These are phyloP conservation scores for Boletus speciosus DNA, from an alignment of 768 basidiomycete species.

Conservation along the genomic window DNA sequence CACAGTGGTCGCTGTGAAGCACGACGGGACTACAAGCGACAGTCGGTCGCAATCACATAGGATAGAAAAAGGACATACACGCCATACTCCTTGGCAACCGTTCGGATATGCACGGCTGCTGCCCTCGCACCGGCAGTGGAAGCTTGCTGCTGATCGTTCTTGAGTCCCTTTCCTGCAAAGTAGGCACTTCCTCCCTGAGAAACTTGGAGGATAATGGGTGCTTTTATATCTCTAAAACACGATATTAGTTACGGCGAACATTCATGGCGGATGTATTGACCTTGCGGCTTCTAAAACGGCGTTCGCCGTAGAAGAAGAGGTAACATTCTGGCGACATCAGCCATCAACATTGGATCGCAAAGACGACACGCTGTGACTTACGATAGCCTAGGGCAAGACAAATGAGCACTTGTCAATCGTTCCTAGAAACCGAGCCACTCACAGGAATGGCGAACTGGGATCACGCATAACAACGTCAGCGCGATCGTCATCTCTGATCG, in stretches of 20 bases:
- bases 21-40: constrained; percentile 75
- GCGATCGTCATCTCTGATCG: not conserved
- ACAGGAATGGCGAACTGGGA: constrained; percentile 80
- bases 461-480: constrained; percentile 11
- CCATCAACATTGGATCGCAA: not conserved
- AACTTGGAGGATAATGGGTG: constrained; percentile 96
- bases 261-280: constrained; percentile 34
- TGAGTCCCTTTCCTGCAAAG: constrained; percentile 94
- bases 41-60: not conserved
- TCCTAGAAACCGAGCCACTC: constrained; percentile 33
- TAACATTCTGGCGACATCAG: constrained; percentile 68
- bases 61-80: constrained; percentile 54
- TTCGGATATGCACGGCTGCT: constrained; percentile 87
- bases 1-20: constrained; percentile 98
- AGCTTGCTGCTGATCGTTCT: constrained; percentile 93
- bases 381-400: constrained; percentile 57
- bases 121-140: constrained; percentile 91
- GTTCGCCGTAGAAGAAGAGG: constrained; percentile 93
- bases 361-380: constrained; percentile 39
- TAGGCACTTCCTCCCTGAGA: constrained; percentile 96
- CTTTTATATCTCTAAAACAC: constrained; percentile 76
- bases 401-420: not conserved
- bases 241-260: constrained; percentile 11
- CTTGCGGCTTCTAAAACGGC: constrained; percentile 94
- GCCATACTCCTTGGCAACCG: constrained; percentile 87